Conservation (phyloP, 1,284 basidiomycete species). For the Fomitopsis schrenkii region DNA sequence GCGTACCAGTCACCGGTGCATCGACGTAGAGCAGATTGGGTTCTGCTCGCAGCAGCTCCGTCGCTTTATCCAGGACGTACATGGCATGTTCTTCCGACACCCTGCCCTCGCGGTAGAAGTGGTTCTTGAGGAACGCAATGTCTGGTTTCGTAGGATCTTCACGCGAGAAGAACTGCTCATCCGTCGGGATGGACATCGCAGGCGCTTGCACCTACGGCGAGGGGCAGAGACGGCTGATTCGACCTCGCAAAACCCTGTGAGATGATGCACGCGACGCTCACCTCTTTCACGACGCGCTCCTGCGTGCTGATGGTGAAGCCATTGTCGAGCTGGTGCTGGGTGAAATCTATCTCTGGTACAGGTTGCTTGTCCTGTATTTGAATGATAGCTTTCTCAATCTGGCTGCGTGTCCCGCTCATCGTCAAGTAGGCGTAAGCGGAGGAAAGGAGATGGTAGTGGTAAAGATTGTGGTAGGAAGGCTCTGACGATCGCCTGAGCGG, state of each 20-base stretch:
- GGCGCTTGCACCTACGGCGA: constrained; percentile 82
- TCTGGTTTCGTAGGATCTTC: constrained; percentile 88
- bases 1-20: constrained; percentile 87
- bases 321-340: constrained; percentile 86
- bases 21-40: constrained; percentile 87
- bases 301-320: constrained; percentile 83
- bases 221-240: background rate
- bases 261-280: constrained; percentile 28
- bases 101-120: constrained; percentile 96
- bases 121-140: constrained; percentile 96
- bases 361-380: constrained; percentile 67
- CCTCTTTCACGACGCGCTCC: constrained; percentile 84
- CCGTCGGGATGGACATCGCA: constrained; percentile 88
- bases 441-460: constrained; percentile 14
- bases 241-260: background rate
- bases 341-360: constrained; percentile 78
- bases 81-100: constrained; percentile 88
- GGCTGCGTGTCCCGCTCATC: constrained; percentile 37
- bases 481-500: background rate
- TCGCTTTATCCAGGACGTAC: constrained; percentile 80
- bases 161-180: constrained; percentile 90
- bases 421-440: constrained; percentile 9
- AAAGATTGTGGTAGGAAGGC: constrained; percentile 8
- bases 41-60: constrained; percentile 74
- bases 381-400: constrained; percentile 71